phyloP scores from a whole-genome alignment of 2,329 filamentous ascomycete species.

The Verticillium nonalfalfae region DNA sequence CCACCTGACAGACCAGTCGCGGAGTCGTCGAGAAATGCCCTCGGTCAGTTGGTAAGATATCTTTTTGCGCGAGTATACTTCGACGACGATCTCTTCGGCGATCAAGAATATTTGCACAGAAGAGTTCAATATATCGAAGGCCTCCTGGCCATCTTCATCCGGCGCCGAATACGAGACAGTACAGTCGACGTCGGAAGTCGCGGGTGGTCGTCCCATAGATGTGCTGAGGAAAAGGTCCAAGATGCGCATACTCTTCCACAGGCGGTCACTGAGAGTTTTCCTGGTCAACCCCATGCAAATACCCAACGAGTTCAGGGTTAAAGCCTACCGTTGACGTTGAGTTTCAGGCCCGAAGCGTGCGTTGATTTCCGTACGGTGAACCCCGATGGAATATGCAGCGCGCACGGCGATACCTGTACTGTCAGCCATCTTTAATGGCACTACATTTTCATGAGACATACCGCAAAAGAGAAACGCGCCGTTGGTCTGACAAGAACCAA shows the following conservation, averaged over 20 bases:
- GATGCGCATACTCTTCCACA: constrained; percentile 48
- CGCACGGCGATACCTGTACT: constrained; percentile 37
- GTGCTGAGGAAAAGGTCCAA: constrained; percentile 46
- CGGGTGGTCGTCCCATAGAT: constrained; percentile 48
- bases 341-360: constrained; percentile 38
- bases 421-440: neutral
- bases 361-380: constrained; percentile 49
- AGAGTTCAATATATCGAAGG: constrained; percentile 40
- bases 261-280: constrained; percentile 25
- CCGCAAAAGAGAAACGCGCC: constrained; percentile 47
- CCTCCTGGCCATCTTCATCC: constrained; percentile 26
- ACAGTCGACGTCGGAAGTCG: constrained; percentile 47
- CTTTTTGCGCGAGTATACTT: constrained; percentile 47
- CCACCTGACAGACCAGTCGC: constrained; percentile 46
- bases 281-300: neutral
- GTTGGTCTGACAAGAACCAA: constrained; percentile 48
- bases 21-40: constrained; percentile 44
- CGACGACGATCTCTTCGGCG: constrained; percentile 40
- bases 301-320: neutral
- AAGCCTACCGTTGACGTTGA: constrained; percentile 27
- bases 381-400: constrained; percentile 45
- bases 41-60: constrained; percentile 47
- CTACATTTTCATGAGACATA: neutral
- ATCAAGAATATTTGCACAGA: constrained; percentile 47
- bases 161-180: constrained; percentile 38